Evolutionary conservation across 2,329 filamentous ascomycete genomes (phyloP).

Genomic region (Helotiales sp.): DNA sequence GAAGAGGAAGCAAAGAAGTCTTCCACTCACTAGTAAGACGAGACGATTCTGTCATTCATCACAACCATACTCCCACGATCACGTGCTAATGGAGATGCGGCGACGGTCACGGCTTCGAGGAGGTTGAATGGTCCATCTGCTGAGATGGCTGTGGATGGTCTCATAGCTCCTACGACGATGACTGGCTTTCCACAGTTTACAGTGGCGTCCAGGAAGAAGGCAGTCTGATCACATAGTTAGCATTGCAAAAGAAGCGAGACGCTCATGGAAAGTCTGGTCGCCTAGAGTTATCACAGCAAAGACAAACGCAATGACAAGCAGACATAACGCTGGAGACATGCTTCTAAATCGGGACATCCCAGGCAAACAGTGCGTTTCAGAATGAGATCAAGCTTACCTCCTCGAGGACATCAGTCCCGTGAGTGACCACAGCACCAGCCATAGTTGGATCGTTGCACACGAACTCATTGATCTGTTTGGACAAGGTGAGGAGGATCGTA

Average conservation of each 20-base stretch:
- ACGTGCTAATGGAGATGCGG: constrained; percentile 44
- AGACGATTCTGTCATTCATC: constrained; percentile 61
- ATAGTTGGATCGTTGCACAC: constrained; percentile 35
- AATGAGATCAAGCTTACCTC: too few species aligned
- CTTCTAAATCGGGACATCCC: too few species aligned
- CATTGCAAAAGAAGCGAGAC: too few species aligned
- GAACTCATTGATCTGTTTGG: constrained; percentile 48
- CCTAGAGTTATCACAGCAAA: too few species aligned
- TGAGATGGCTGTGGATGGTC: constrained; percentile 60
- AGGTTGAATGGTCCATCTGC: constrained; percentile 65
- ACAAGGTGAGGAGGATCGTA: constrained; percentile 47
- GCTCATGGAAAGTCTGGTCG: too few species aligned
- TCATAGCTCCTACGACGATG: constrained; percentile 62
- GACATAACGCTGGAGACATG: too few species aligned
- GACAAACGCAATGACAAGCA: too few species aligned
- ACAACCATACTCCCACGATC: constrained; percentile 59
- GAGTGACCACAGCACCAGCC: constrained; percentile 57
- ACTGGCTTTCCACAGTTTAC: constrained; percentile 58
- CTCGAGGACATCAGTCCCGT: constrained; percentile 66
- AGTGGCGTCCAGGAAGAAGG: constrained; percentile 62
- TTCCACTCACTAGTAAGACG: constrained; percentile 41
- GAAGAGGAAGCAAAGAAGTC: too few species aligned
- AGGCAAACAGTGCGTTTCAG: too few species aligned
- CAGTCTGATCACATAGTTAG: too few species aligned
- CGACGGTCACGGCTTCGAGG: constrained; percentile 58